phyloP scores from a whole-genome alignment of 192 early-diverging fungal species.

The Coemansia sp. region DNA sequence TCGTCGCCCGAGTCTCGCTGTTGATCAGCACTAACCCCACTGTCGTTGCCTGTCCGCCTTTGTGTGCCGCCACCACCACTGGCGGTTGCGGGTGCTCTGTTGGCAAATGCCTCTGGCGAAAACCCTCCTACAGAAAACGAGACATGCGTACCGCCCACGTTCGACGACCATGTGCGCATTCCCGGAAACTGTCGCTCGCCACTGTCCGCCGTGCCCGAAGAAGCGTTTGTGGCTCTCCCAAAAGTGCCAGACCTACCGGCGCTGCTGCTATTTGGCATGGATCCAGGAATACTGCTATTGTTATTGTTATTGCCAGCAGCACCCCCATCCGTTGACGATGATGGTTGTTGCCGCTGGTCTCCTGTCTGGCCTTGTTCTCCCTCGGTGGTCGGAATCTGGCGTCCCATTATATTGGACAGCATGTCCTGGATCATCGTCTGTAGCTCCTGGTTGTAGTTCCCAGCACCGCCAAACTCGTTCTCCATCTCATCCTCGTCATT shows the following conservation, averaged over 20 bases:
- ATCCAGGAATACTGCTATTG: slow-evolving; percentile 10
- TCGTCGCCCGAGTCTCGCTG: slow-evolving; percentile 15
- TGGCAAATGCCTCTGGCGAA: slow-evolving; percentile 7
- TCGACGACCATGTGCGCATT: slow-evolving; percentile 49
- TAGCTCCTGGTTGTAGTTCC: slow-evolving; percentile 54
- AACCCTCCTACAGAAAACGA: slow-evolving; percentile 44
- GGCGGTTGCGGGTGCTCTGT: background rate
- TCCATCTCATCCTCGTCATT: slow-evolving; percentile 53
- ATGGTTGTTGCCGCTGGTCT: background rate
- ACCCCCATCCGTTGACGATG: background rate
- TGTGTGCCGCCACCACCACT: background rate
- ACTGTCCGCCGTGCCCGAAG: background rate
- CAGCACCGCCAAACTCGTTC: slow-evolving; percentile 56
- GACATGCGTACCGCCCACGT: slow-evolving; percentile 26
- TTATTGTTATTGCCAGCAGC: background rate
- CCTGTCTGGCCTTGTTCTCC: background rate
- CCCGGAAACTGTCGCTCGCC: slow-evolving; percentile 21
- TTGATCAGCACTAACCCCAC: background rate
- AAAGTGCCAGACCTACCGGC: background rate
- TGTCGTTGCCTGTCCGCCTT: background rate
- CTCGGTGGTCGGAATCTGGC: slow-evolving; percentile 7
- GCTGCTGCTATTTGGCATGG: slow-evolving; percentile 13
- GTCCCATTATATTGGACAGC: slow-evolving; percentile 38
- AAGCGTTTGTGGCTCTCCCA: background rate
- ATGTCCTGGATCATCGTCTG: slow-evolving; percentile 48